phyloP scores from a whole-genome alignment of 1,284 basidiomycete species.

The Wallemia mellicola region DNA sequence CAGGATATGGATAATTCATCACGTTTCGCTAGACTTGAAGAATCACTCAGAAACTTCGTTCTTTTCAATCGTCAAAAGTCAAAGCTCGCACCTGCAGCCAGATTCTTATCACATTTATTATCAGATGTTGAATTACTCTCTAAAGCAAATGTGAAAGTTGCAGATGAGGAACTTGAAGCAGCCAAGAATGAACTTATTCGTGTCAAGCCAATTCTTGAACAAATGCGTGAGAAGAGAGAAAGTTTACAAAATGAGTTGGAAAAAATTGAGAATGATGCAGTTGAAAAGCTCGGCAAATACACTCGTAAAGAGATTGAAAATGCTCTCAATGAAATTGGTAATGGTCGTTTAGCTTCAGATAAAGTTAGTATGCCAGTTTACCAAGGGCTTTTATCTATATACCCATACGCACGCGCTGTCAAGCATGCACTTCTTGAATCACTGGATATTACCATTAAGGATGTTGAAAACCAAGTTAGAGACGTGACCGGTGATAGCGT shows the following conservation, averaged over 20 bases:
- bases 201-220: constrained; percentile 54
- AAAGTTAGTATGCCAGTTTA: constrained; percentile 34
- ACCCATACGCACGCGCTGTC: constrained; percentile 69
- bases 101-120: constrained; percentile 67
- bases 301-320: constrained; percentile 20
- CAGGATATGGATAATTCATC: constrained; percentile 18
- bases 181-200: constrained; percentile 40
- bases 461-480: constrained; percentile 62
- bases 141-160: constrained; percentile 56
- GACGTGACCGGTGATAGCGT: constrained; percentile 38
- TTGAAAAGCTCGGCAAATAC: constrained; percentile 26
- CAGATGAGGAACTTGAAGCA: constrained; percentile 42
- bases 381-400: constrained; percentile 56
- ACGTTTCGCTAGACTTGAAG: constrained; percentile 62
- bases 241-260: constrained; percentile 50
- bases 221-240: constrained; percentile 45
- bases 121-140: constrained; percentile 67
- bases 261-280: constrained; percentile 27
- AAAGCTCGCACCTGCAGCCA: constrained; percentile 82
- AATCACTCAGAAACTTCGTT: constrained; percentile 77
- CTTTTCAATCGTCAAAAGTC: constrained; percentile 81
- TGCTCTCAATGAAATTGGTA: constrained; percentile 47
- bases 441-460: constrained; percentile 47
- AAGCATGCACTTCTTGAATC: constrained; percentile 45
- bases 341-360: constrained; percentile 32